A percentile compares a stretch with the other conserved stretches of the same genome.
Conservation (phyloP, 176 grass and related monocot genomes). For the Lolium perenne region DNA sequence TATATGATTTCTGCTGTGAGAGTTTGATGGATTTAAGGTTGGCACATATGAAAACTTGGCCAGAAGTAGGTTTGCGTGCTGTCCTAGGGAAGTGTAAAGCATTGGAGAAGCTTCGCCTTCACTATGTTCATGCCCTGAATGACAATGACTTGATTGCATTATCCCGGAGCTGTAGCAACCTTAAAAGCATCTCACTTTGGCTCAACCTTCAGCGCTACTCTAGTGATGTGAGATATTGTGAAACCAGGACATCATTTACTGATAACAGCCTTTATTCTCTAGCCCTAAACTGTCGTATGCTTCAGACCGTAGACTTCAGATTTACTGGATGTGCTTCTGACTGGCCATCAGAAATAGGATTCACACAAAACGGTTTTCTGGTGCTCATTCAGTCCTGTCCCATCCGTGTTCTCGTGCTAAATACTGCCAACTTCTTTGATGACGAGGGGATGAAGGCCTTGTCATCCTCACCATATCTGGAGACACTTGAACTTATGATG, state of each 20-base stretch:
- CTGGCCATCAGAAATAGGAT: no score
- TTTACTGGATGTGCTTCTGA: no score
- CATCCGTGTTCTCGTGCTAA: neutral
- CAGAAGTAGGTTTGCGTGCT: neutral
- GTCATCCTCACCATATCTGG: neutral
- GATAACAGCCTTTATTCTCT: no score
- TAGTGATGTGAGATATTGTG: neutral
- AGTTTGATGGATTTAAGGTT: neutral
- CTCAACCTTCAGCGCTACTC: neutral
- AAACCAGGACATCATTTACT: neutral
- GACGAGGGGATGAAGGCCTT: neutral
- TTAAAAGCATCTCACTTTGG: neutral
- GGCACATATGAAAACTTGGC: neutral
- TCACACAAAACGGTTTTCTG: neutral
- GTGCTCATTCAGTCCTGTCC: neutral
- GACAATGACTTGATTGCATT: neutral
- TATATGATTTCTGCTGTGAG: neutral
- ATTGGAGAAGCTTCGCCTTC: constrained; percentile 10
- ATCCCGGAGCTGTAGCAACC: constrained; percentile 8
- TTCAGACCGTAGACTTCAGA: no score
- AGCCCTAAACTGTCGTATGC: no score
- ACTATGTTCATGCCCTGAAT: neutral
- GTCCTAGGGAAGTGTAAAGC: constrained; percentile 2
- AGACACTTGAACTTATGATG: neutral
- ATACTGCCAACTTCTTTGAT: neutral